Conservation (phyloP, 2,329 filamentous ascomycete species). For the Gliomastix tumulicola region DNA sequence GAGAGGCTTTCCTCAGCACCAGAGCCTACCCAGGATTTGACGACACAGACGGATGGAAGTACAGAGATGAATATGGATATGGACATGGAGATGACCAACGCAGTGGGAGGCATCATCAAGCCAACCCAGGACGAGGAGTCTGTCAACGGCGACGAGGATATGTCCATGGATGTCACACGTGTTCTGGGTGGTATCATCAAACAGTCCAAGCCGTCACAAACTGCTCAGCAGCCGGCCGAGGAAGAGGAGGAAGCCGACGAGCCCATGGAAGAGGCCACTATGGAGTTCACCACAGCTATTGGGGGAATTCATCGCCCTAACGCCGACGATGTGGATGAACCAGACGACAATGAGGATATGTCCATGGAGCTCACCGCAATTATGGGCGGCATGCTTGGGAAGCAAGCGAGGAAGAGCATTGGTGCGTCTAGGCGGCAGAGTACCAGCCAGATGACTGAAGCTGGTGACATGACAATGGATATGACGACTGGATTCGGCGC, state of each 20-base stretch:
- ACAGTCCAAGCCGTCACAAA: conserved; percentile 4
- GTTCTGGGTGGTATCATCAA: conserved; percentile 71
- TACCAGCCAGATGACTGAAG: conserved; percentile 22
- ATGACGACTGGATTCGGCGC: conserved; percentile 52
- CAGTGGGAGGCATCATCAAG: conserved; percentile 46
- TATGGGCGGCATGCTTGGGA: conserved; percentile 46
- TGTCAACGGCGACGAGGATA: conserved; percentile 56
- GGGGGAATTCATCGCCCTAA: conserved; percentile 54
- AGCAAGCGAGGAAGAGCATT: conserved; percentile 16
- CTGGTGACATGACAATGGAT: conserved; percentile 44
- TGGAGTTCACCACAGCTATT: conserved; percentile 79
- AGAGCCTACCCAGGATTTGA: not conserved
- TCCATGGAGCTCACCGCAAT: conserved; percentile 73
- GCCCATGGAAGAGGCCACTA: conserved; percentile 40
- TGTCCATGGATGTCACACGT: conserved; percentile 92
- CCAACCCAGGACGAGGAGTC: conserved; percentile 9
- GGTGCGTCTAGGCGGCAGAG: conserved; percentile 12
- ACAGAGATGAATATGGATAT: conserved; percentile 26
- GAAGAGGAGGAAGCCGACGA: conserved; percentile 21
- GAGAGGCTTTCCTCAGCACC: too few relatives aligned
- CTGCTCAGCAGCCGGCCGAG: conserved; percentile 10
- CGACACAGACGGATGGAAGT: conserved; percentile 17
- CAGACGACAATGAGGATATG: conserved; percentile 57
- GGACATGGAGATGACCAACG: conserved; percentile 38
- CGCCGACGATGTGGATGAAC: conserved; percentile 22